A percentile compares a stretch with the other conserved stretches of the same genome.
These are phyloP conservation scores for Saposhnikovia divaricata DNA, from an alignment of 129 eudicot species.

Conservation along the genomic window DNA sequence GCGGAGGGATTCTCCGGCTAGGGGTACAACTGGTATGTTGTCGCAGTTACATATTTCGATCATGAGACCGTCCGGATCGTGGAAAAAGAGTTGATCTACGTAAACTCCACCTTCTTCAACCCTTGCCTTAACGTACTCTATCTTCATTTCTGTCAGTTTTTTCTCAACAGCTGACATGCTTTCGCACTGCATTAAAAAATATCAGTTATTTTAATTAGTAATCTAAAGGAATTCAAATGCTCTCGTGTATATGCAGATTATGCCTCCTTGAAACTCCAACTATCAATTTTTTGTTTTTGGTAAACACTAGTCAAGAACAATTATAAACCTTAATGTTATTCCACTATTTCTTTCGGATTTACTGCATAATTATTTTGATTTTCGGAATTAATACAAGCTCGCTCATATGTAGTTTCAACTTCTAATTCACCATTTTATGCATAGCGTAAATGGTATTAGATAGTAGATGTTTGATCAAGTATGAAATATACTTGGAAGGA, in stretches of 20 bases:
- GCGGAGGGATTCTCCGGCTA: constrained; percentile 14
- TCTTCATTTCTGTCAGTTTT: constrained; percentile 20
- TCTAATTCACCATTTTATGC: background rate
- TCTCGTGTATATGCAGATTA: background rate
- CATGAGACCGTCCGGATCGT: constrained; percentile 23
- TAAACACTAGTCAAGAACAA: no score
- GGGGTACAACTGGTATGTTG: constrained; percentile 18
- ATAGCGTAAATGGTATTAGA: background rate
- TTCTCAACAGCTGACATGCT: constrained; percentile 21
- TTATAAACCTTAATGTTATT: background rate
- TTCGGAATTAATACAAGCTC: background rate
- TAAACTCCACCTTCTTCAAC: constrained; percentile 23
- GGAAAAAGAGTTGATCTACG: constrained; percentile 26
- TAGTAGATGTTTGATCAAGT: background rate
- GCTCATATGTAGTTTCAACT: background rate
- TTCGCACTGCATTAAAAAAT: constrained; percentile 14
- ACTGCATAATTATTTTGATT: no score
- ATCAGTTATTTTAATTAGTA: background rate
- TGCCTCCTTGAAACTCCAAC: background rate
- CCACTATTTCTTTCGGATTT: background rate
- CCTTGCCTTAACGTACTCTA: constrained; percentile 12
- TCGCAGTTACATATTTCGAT: constrained; percentile 28
- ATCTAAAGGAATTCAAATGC: background rate
- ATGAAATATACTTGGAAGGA: constrained; percentile 22
- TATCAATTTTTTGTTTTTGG: background rate